Conservation (phyloP, 1,284 basidiomycete species). For the Apiotrichum brassicae region DNA sequence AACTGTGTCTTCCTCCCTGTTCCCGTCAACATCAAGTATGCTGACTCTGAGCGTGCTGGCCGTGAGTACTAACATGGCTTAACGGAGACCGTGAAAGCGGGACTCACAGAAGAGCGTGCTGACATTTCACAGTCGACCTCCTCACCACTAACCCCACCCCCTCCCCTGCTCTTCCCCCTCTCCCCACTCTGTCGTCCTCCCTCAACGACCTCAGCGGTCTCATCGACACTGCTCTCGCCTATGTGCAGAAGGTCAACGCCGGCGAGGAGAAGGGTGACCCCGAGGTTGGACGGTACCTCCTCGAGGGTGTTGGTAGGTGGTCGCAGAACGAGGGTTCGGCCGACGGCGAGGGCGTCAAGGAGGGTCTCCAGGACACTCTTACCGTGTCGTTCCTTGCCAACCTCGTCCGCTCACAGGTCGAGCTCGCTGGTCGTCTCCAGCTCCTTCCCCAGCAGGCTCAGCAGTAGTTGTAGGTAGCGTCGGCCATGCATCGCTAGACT, state of each 20-base stretch:
- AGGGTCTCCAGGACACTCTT: slow-evolving; percentile 66
- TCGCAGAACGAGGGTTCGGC: slow-evolving; percentile 50
- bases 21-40: slow-evolving; percentile 71
- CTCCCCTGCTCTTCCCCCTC: slow-evolving; percentile 37
- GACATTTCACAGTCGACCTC: slow-evolving; percentile 60
- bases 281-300: slow-evolving; percentile 82
- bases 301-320: slow-evolving; percentile 72
- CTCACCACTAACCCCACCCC: slow-evolving; percentile 49
- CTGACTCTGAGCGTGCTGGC: slow-evolving; percentile 73
- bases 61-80: slow-evolving; percentile 54
- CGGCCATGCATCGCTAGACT: background rate
- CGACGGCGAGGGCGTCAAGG: slow-evolving; percentile 43
- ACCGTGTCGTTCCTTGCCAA: slow-evolving; percentile 95
- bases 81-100: background rate
- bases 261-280: slow-evolving; percentile 77
- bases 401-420: slow-evolving; percentile 87
- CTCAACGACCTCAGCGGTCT: slow-evolving; percentile 48
- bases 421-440: slow-evolving; percentile 82
- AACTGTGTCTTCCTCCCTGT: slow-evolving; percentile 88
- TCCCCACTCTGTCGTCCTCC: slow-evolving; percentile 38
- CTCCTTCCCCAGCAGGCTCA: slow-evolving; percentile 53
- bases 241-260: slow-evolving; percentile 74
- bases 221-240: slow-evolving; percentile 61
- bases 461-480: slow-evolving; percentile 5
- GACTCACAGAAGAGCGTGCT: background rate